Evolutionary conservation across 1,284 basidiomycete species (phyloP), one percentile per base, ranked within the genome.

Genomic region (Nidula niveotomentosa): DNA sequence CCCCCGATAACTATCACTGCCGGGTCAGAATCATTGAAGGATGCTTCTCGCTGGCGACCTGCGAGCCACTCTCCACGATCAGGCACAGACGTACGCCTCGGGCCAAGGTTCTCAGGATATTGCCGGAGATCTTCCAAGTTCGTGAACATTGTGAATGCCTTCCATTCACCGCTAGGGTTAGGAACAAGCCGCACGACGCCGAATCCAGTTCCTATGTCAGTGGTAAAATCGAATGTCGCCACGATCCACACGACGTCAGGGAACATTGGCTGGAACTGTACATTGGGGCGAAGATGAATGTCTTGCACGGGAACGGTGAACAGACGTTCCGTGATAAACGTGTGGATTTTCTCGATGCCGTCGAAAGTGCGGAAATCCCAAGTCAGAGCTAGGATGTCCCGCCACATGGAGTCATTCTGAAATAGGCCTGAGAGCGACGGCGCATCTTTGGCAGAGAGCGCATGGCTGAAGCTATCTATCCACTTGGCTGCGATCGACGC

Each of bases 331-430:
- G 58, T n/a, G 36, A 83, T 71, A 62, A 83, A 76, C 51, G 66
- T 63, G 39, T 58, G 63, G 53, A 85, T 76, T 17, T 62, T 62
- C 2, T 58, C 43, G 33, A 52, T 60, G 36, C 77, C 76, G 53
- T 78, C 74, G 65, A 86, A 82, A 8, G 83, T 84, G 51, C 83
- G 79, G 59, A 85, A 80, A 57, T 81, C 77, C 80, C 81, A 85
- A n/a, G 84, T 84, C 49, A 86, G 69, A 1, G 79, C 73, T 50
- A 84, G 75, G 59, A 78, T 74, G 62, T 86, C 84, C 35, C 83
- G 74, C 82, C 83, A 86, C 23, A 23, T 23, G 3, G 23, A 23
- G 23, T 23, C 23, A 23, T 23, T 23, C 23, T 23, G 23, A 23
- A 23, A 23, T 23, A 23, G 3, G 2, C 23, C 23, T 23, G 3